Conservation (phyloP, 139 green algal species). For the Marvania coccoides region DNA sequence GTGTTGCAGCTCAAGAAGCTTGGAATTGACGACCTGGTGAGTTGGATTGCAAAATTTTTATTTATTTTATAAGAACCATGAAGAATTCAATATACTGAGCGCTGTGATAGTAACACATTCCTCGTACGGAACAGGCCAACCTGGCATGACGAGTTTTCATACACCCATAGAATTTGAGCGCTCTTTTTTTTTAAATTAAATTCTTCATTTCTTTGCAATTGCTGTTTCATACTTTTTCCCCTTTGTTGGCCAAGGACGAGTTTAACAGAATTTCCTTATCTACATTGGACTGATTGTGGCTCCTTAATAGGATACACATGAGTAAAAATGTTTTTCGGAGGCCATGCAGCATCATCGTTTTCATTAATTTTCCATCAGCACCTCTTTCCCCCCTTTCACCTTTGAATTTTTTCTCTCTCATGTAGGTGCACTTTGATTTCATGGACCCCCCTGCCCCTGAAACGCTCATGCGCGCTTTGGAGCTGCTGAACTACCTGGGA, state of each 20-base stretch:
- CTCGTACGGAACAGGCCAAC: slow-evolving; percentile 48
- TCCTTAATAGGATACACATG: slow-evolving; percentile 12
- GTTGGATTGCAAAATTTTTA: too few species aligned
- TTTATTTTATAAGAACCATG: too few species aligned
- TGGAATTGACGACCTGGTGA: slow-evolving; percentile 96
- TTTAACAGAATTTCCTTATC: slow-evolving; percentile 35
- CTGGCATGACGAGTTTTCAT: slow-evolving; percentile 21
- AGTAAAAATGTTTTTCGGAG: slow-evolving; percentile 24
- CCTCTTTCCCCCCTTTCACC: neutral
- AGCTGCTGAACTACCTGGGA: slow-evolving; percentile 99
- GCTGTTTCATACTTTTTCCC: neutral
- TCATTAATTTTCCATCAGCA: slow-evolving; percentile 14
- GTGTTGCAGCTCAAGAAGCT: slow-evolving; percentile 99
- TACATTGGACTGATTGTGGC: slow-evolving; percentile 48
- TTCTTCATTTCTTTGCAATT: neutral
- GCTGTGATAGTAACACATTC: slow-evolving; percentile 59
- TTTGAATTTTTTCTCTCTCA: neutral
- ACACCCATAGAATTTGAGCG: slow-evolving; percentile 70
- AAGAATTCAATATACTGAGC: neutral
- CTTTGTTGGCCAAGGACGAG: slow-evolving; percentile 25
- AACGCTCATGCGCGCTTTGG: slow-evolving; percentile 97
- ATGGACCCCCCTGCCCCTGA: slow-evolving; percentile 98
- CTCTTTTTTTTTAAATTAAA: neutral
- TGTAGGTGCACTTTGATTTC: slow-evolving; percentile 98
- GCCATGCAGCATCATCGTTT: neutral